Evolutionary conservation across 2,329 filamentous ascomycete genomes (phyloP).

Genomic region (Fusarium sp.): DNA sequence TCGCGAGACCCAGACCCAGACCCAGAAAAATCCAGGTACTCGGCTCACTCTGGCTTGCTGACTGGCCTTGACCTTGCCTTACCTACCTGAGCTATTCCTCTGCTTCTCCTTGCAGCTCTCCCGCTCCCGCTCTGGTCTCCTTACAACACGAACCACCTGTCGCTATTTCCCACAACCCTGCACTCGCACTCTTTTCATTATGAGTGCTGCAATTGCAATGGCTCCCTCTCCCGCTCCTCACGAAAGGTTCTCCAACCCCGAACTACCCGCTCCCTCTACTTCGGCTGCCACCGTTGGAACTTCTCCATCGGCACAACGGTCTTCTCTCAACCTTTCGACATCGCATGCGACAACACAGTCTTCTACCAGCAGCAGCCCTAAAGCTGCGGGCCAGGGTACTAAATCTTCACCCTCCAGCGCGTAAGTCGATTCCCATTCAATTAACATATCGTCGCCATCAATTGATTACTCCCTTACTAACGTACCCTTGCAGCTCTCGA

Average conservation of each 20-base stretch:
- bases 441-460: not conserved
- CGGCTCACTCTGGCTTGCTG: slow-evolving; percentile 37
- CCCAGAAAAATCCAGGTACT: slow-evolving; percentile 43
- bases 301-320: slow-evolving; percentile 62
- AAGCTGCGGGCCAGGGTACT: slow-evolving; percentile 52
- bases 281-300: slow-evolving; percentile 50
- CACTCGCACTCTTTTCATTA: slow-evolving; percentile 55
- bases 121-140: slow-evolving; percentile 13
- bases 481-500: slow-evolving; percentile 24
- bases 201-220: slow-evolving; percentile 78
- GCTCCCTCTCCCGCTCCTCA: slow-evolving; percentile 76
- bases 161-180: slow-evolving; percentile 34
- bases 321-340: slow-evolving; percentile 52
- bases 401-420: slow-evolving; percentile 70
- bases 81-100: not conserved
- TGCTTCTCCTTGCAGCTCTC: slow-evolving; percentile 38
- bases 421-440: slow-evolving; percentile 59
- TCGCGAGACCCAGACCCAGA: slow-evolving; percentile 41
- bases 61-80: slow-evolving; percentile 29
- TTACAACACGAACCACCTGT: slow-evolving; percentile 35
- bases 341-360: slow-evolving; percentile 61
- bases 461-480: slow-evolving; percentile 29
- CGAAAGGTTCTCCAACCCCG: slow-evolving; percentile 70
- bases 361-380: slow-evolving; percentile 68
- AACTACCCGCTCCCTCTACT: slow-evolving; percentile 57